phyloP scores from a whole-genome alignment of 768 basidiomycete genomes.

The Tulasnella sp. region DNA sequence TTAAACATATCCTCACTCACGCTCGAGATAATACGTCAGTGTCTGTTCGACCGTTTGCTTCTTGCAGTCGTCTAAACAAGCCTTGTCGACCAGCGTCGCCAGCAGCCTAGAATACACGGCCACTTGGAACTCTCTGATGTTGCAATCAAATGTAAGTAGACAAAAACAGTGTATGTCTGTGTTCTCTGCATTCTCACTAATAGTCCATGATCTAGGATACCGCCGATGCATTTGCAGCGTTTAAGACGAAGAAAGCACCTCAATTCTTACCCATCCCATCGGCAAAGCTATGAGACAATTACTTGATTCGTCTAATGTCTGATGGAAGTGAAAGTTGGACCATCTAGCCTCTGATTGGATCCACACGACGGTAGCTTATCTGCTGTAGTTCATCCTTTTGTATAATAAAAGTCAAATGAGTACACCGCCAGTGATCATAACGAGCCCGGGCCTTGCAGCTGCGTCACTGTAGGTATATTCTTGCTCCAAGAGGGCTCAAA shows the following conservation, averaged over 20 bases:
- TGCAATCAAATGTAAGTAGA: conserved; percentile 38
- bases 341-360: not conserved
- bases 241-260: conserved; percentile 17
- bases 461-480: too few species aligned
- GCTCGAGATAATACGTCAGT: conserved; percentile 66
- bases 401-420: too few species aligned
- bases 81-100: conserved; percentile 23
- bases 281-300: conserved; percentile 21
- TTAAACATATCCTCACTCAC: conserved; percentile 70
- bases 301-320: not conserved
- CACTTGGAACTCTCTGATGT: conserved; percentile 43
- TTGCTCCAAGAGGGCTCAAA: too few species aligned
- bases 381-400: not conserved
- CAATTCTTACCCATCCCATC: conserved; percentile 17
- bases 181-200: too few species aligned
- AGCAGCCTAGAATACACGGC: conserved; percentile 48
- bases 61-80: not conserved
- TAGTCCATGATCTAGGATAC: conserved; percentile 19
- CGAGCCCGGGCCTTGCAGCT: too few species aligned
- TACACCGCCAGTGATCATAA: too few species aligned
- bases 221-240: conserved; percentile 18
- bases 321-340: not conserved
- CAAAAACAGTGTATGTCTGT: too few species aligned
- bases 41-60: not conserved
- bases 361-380: not conserved